A percentile compares a stretch with the other conserved stretches of the same genome.
These are phyloP conservation scores for Aspergillus jensenii DNA, from an alignment of 2,329 filamentous ascomycete species.

Conservation along the genomic window DNA sequence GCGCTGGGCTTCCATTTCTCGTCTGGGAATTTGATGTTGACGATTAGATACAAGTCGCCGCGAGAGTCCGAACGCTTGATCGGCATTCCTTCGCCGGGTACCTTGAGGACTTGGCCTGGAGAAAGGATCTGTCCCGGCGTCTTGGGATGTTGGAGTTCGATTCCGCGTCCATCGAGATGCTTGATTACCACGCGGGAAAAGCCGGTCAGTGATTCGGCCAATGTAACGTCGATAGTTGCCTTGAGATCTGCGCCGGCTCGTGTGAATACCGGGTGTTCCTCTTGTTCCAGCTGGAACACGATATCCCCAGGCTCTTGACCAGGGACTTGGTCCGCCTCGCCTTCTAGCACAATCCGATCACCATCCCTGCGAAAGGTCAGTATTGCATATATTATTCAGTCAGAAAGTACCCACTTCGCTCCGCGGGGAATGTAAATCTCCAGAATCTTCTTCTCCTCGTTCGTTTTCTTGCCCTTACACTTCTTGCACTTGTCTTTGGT, in stretches of 20 bases:
- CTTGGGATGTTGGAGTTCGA: constrained; percentile 74
- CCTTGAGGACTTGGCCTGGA: constrained; percentile 81
- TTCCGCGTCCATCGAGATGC: constrained; percentile 90
- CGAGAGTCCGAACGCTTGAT: constrained; percentile 78
- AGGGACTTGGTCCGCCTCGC: constrained; percentile 90
- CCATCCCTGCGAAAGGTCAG: constrained; percentile 56
- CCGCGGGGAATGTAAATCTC: constrained; percentile 95
- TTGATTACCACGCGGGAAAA: constrained; percentile 89
- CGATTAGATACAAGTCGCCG: constrained; percentile 83
- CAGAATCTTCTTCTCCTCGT: constrained; percentile 86
- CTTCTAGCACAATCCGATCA: constrained; percentile 84
- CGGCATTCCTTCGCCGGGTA: constrained; percentile 92
- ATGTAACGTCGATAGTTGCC: constrained; percentile 74
- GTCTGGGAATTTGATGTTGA: constrained; percentile 86
- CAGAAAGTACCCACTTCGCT: constrained; percentile 54
- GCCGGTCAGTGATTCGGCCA: constrained; percentile 81
- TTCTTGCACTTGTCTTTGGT: constrained; percentile 99
- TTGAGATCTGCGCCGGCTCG: constrained; percentile 82
- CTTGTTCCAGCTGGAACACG: constrained; percentile 81
- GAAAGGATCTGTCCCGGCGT: constrained; percentile 76
- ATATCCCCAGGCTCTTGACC: constrained; percentile 91
- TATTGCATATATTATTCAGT: neutral
- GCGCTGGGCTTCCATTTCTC: constrained; percentile 77
- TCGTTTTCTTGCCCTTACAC: constrained; percentile 90
- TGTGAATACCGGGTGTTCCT: constrained; percentile 76